A percentile compares a stretch with the other conserved stretches of the same genome.
These are phyloP conservation scores for Chalciporus sp. DNA, from an alignment of 1,284 basidiomycete species.

Conservation along the genomic window DNA sequence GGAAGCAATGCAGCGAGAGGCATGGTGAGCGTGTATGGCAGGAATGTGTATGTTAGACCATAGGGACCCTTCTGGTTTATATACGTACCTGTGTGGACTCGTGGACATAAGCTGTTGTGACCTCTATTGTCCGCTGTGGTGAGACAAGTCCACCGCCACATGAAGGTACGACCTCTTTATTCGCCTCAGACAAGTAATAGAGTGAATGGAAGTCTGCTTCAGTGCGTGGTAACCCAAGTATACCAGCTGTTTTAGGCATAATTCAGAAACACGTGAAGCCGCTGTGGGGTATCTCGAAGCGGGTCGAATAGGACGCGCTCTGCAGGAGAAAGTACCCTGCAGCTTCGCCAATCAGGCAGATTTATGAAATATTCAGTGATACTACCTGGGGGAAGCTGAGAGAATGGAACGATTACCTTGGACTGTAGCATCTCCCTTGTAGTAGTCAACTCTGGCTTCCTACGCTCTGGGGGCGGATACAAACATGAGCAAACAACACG, in stretches of 20 bases:
- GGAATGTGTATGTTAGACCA: background rate
- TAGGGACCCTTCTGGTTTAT: slow-evolving; percentile 8
- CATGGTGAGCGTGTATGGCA: slow-evolving; percentile 14
- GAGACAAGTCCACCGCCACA: slow-evolving; percentile 2
- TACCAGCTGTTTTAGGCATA: slow-evolving; percentile 7
- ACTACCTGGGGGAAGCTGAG: background rate
- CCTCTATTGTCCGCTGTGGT: slow-evolving; percentile 16
- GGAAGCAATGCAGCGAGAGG: background rate
- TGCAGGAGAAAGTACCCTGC: background rate
- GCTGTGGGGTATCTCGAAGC: background rate
- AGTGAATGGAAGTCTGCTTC: background rate
- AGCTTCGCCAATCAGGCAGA: background rate
- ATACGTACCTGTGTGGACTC: slow-evolving; percentile 10
- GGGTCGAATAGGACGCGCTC: background rate
- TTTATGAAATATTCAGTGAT: background rate
- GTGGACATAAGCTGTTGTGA: slow-evolving; percentile 17
- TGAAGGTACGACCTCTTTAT: background rate
- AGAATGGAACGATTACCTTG: background rate
- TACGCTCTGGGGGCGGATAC: slow-evolving; percentile 6
- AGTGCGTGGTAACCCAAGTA: background rate
- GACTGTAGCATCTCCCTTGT: background rate
- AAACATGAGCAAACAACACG: slow-evolving; percentile 16
- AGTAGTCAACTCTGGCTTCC: slow-evolving; percentile 9
- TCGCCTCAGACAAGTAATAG: background rate
- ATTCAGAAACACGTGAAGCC: slow-evolving; percentile 1